Conservation (phyloP, 805 yeast species). For the Candida nonsorbophila region DNA sequence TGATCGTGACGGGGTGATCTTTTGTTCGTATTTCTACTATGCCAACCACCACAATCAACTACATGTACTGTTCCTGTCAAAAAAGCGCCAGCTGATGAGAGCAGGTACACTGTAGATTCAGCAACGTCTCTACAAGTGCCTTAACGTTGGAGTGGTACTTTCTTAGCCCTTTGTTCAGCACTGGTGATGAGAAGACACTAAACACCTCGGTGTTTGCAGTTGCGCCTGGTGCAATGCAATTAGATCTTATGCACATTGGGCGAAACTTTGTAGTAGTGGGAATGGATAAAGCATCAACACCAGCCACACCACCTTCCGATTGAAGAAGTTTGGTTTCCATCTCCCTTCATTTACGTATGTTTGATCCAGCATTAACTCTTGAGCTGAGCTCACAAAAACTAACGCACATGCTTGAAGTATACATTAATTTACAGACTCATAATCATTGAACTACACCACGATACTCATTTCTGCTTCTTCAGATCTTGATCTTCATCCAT, state of each 20-base stretch:
- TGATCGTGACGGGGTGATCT: conserved; percentile 26
- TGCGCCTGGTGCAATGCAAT: conserved; percentile 88
- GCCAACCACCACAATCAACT: conserved; percentile 93
- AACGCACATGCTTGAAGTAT: conserved; percentile 1
- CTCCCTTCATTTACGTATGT: conserved; percentile 21
- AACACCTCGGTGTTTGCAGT: conserved; percentile 84
- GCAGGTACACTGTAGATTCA: conserved; percentile 74
- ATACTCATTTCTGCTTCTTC: conserved; percentile 1
- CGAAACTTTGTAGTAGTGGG: conserved; percentile 88
- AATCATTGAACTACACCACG: conserved; percentile 2
- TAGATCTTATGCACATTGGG: conserved; percentile 77
- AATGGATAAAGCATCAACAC: conserved; percentile 83
- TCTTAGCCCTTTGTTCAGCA: conserved; percentile 24
- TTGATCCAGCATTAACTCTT: conserved; percentile 10
- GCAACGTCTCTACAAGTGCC: conserved; percentile 80
- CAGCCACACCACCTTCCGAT: conserved; percentile 87
- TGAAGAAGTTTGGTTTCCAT: conserved; percentile 60
- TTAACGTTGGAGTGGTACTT: conserved; percentile 60
- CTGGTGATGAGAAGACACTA: conserved; percentile 42
- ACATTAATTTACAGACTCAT: conserved; percentile 1
- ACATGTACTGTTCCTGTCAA: conserved; percentile 75
- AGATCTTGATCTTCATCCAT: conserved; percentile 1
- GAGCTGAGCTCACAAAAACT: not conserved
- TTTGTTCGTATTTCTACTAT: conserved; percentile 40
- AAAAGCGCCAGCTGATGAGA: conserved; percentile 74